phyloP scores from a whole-genome alignment of 305 asterid genomes.

The Coffea humblotiana region DNA sequence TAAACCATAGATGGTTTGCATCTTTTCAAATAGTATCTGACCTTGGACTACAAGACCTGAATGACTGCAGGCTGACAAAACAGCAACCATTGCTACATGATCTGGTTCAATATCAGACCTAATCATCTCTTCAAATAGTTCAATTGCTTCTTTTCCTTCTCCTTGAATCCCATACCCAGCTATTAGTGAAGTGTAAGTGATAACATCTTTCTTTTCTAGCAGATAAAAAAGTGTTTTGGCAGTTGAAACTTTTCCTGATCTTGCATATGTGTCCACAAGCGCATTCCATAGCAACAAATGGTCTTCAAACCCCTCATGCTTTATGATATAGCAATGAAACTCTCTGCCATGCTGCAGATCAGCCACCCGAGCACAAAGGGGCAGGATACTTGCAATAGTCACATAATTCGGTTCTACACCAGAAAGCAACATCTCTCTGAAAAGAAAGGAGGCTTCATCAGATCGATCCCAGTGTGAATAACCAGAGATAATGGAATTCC shows the following conservation, averaged over 20 bases:
- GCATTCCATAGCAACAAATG: constrained; percentile 69
- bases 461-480: constrained; percentile 53
- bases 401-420: constrained; percentile 60
- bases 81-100: constrained; percentile 69
- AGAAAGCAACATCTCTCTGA: constrained; percentile 57
- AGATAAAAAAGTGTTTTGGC: constrained; percentile 67
- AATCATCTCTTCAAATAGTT: constrained; percentile 69
- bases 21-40: constrained; percentile 50
- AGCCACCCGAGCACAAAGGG: constrained; percentile 81
- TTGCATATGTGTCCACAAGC: constrained; percentile 75
- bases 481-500: constrained; percentile 88
- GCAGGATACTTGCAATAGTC: constrained; percentile 76
- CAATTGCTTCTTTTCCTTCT: constrained; percentile 57
- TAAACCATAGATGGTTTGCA: constrained; percentile 52
- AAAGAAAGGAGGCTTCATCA: constrained; percentile 65
- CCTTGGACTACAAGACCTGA: constrained; percentile 79
- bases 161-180: constrained; percentile 83
- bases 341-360: constrained; percentile 78
- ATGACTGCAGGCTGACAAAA: constrained; percentile 86
- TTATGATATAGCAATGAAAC: constrained; percentile 66
- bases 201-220: constrained; percentile 62
- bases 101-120: constrained; percentile 63
- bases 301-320: constrained; percentile 47
- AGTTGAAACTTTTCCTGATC: constrained; percentile 61
- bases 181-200: constrained; percentile 83